These are phyloP conservation scores for Backusella psychrophila DNA, from an alignment of 192 early-diverging fungal genomes.

Conservation along the genomic window DNA sequence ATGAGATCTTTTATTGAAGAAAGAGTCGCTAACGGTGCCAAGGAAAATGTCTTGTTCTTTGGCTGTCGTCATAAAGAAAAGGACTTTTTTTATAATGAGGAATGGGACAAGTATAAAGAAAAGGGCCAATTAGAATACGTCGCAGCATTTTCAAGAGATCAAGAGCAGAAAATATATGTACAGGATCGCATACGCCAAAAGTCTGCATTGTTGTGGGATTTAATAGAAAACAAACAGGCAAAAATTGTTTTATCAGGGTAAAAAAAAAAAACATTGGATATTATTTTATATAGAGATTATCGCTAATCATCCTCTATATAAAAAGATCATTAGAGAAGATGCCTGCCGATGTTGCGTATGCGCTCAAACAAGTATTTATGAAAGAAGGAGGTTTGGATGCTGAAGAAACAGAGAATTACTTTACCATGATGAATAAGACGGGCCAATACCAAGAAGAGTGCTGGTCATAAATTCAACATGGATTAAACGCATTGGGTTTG, in stretches of 20 bases:
- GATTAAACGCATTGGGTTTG: no score
- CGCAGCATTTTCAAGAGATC: constrained; percentile 89
- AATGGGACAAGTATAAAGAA: constrained; percentile 56
- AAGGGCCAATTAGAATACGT: constrained; percentile 57
- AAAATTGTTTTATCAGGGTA: constrained; percentile 75
- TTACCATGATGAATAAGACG: constrained; percentile 60
- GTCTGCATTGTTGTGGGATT: constrained; percentile 57
- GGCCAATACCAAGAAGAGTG: constrained; percentile 84
- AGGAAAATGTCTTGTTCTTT: constrained; percentile 79
- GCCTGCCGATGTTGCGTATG: constrained; percentile 67
- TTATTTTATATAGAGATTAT: no score
- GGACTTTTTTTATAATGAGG: constrained; percentile 75
- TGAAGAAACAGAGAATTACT: constrained; percentile 57
- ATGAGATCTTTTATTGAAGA: constrained; percentile 79
- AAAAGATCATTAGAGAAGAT: constrained; percentile 69
- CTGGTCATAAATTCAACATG: constrained; percentile 56
- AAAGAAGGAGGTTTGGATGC: constrained; percentile 47
- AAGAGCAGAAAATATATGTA: constrained; percentile 78
- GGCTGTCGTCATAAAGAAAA: constrained; percentile 70
- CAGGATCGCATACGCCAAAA: constrained; percentile 69
- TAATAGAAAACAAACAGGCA: constrained; percentile 55
- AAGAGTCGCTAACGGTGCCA: constrained; percentile 44
- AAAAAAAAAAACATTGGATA: neutral
- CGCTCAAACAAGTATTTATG: constrained; percentile 57
- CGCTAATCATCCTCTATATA: neutral